Conservation (phyloP, 768 basidiomycete genomes). For the Fistulinella prunicolor region DNA sequence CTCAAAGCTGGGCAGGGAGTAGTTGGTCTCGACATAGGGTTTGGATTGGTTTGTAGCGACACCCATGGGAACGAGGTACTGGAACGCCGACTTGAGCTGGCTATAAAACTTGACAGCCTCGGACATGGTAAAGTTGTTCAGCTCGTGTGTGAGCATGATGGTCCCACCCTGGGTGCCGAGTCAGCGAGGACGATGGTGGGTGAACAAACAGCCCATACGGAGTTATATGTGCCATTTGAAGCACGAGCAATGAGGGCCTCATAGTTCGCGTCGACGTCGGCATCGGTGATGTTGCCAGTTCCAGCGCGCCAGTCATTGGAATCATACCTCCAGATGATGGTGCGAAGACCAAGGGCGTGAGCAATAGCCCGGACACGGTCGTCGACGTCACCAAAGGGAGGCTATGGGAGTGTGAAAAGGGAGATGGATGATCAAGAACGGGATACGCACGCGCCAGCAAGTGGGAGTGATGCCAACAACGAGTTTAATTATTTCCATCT, state of each 20-base stretch:
- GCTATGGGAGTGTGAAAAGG: slow-evolving; percentile 31
- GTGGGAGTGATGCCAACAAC: slow-evolving; percentile 55
- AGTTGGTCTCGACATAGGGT: slow-evolving; percentile 50
- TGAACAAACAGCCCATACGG: slow-evolving; percentile 23
- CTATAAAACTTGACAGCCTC: slow-evolving; percentile 53
- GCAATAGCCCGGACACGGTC: slow-evolving; percentile 75
- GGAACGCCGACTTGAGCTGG: slow-evolving; percentile 43
- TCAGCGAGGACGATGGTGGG: not conserved
- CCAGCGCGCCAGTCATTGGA: slow-evolving; percentile 73
- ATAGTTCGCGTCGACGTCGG: slow-evolving; percentile 53
- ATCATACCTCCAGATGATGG: slow-evolving; percentile 72
- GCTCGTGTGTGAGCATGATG: slow-evolving; percentile 56
- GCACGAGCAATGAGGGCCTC: slow-evolving; percentile 48
- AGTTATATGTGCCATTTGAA: slow-evolving; percentile 39
- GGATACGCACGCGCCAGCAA: slow-evolving; percentile 51
- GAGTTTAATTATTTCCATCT: slow-evolving; percentile 54
- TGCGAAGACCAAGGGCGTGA: slow-evolving; percentile 60
- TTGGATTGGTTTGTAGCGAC: slow-evolving; percentile 49
- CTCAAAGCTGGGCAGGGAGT: slow-evolving; percentile 40
- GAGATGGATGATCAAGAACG: not conserved
- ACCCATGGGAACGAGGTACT: slow-evolving; percentile 50
- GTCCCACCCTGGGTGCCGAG: slow-evolving; percentile 38
- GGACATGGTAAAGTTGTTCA: slow-evolving; percentile 61
- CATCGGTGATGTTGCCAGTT: slow-evolving; percentile 40
- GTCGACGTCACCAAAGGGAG: slow-evolving; percentile 68